phyloP scores from a whole-genome alignment of 2,329 filamentous ascomycete genomes.

The Colletotrichum gigasporum region DNA sequence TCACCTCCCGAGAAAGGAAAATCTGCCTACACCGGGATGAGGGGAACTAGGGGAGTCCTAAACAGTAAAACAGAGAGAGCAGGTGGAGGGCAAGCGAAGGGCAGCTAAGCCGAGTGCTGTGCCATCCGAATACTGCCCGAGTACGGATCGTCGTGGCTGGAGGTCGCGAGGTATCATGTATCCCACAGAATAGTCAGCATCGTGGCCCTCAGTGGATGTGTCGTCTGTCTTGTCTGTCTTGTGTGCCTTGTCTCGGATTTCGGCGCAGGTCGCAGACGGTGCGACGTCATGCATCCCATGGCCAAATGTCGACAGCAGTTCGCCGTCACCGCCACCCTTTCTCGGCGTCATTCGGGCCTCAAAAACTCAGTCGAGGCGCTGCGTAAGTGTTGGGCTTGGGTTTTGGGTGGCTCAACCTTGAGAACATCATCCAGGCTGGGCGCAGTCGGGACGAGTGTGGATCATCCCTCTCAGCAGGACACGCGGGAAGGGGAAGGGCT shows the following conservation, averaged over 20 bases:
- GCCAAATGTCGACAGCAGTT: not conserved
- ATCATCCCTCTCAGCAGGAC: not conserved
- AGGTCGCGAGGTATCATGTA: not conserved
- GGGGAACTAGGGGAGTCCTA: too few species aligned
- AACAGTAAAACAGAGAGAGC: too few species aligned
- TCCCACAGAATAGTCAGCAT: not conserved
- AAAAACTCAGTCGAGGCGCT: not conserved
- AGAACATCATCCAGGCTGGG: not conserved
- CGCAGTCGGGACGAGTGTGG: not conserved
- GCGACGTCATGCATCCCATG: constrained; percentile 29
- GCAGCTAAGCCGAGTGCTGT: not conserved
- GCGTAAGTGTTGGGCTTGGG: not conserved
- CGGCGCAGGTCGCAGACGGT: not conserved
- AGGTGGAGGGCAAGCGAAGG: too few species aligned
- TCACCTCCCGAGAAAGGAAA: too few species aligned
- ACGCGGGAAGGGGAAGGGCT: constrained; percentile 9
- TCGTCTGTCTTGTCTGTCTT: constrained; percentile 13
- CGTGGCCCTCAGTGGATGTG: constrained; percentile 10
- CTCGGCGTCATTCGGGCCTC: constrained; percentile 5
- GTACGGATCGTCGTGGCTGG: constrained; percentile 4
- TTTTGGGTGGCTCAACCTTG: not conserved
- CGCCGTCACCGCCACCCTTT: constrained; percentile 13
- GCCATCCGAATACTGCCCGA: not conserved
- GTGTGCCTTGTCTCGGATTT: constrained; percentile 22
- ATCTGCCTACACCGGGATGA: too few species aligned